Percentiles rank a stretch among this genome's conserved stretches.
phyloP scores from a whole-genome alignment of 2,329 filamentous ascomycete genomes.

The Davidsoniella neocaledoniae region DNA sequence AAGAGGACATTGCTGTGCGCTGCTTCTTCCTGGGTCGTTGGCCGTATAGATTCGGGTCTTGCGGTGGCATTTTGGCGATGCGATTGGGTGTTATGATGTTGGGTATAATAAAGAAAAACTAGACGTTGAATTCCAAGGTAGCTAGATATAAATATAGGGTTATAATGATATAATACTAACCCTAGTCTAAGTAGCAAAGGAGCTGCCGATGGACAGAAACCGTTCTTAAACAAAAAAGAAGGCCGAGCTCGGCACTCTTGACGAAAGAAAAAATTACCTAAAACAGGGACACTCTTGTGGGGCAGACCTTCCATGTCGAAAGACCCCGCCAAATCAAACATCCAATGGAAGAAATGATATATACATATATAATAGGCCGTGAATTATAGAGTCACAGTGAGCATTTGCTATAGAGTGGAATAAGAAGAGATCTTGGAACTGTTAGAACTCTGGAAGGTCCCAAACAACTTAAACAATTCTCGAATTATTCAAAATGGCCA shows the following conservation, averaged over 20 bases:
- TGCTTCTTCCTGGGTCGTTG: slow-evolving; percentile 52
- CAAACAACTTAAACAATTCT: background rate
- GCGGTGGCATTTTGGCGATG: slow-evolving; percentile 32
- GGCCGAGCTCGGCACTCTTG: slow-evolving; percentile 7
- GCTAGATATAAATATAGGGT: background rate
- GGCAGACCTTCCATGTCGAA: background rate
- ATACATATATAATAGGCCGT: background rate
- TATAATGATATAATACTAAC: background rate
- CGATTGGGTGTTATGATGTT: background rate
- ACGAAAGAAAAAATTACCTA: background rate
- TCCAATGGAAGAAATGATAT: background rate
- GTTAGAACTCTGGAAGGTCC: background rate
- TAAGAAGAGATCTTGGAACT: no score
- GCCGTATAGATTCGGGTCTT: slow-evolving; percentile 62
- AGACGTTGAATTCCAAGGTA: background rate
- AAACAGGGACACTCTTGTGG: slow-evolving; percentile 3
- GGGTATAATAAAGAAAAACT: background rate
- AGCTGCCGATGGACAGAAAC: background rate
- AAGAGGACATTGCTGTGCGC: slow-evolving; percentile 52
- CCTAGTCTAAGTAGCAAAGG: background rate
- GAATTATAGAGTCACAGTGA: background rate
- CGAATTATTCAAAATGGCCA: slow-evolving; percentile 15
- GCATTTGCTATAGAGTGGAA: background rate
- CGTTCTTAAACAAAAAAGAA: background rate
- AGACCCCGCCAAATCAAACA: slow-evolving; percentile 13